Conservation (phyloP, 2,329 filamentous ascomycete genomes). For the Pseudocercospora crystallina region DNA sequence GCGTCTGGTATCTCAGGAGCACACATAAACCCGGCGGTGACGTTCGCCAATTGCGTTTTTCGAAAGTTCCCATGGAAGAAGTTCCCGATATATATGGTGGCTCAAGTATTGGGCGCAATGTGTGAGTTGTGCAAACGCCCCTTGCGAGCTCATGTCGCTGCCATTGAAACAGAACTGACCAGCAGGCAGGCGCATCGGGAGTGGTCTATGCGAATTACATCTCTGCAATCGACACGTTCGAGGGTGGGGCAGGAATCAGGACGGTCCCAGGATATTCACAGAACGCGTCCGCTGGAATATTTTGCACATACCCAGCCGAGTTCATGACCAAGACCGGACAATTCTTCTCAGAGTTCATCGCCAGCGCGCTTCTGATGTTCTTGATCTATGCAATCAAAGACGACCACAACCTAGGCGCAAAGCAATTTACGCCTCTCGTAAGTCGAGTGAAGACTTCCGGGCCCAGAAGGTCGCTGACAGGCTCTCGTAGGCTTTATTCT, state of each 20-base stretch:
- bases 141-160: not conserved
- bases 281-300: slow-evolving; percentile 67
- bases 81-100: slow-evolving; percentile 65
- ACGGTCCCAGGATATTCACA: slow-evolving; percentile 55
- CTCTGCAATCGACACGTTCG: slow-evolving; percentile 36
- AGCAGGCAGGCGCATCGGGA: slow-evolving; percentile 40
- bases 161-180: not conserved
- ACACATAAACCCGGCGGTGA: slow-evolving; percentile 57
- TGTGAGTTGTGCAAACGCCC: slow-evolving; percentile 40
- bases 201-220: slow-evolving; percentile 47
- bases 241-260: slow-evolving; percentile 56
- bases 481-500: slow-evolving; percentile 64
- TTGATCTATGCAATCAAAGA: slow-evolving; percentile 70
- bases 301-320: slow-evolving; percentile 68
- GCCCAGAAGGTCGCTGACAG: slow-evolving; percentile 25
- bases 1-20: slow-evolving; percentile 35
- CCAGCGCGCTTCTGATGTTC: slow-evolving; percentile 67
- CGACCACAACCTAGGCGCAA: slow-evolving; percentile 56
- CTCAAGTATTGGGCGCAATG: slow-evolving; percentile 61
- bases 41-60: slow-evolving; percentile 67
- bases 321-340: slow-evolving; percentile 67
- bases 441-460: not conserved
- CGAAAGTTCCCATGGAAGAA: slow-evolving; percentile 58
- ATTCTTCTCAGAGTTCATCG: slow-evolving; percentile 72
- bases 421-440: slow-evolving; percentile 55